These are phyloP conservation scores for Pseudogymnoascus sp. DNA, from an alignment of 2,329 filamentous ascomycete genomes.

Conservation along the genomic window DNA sequence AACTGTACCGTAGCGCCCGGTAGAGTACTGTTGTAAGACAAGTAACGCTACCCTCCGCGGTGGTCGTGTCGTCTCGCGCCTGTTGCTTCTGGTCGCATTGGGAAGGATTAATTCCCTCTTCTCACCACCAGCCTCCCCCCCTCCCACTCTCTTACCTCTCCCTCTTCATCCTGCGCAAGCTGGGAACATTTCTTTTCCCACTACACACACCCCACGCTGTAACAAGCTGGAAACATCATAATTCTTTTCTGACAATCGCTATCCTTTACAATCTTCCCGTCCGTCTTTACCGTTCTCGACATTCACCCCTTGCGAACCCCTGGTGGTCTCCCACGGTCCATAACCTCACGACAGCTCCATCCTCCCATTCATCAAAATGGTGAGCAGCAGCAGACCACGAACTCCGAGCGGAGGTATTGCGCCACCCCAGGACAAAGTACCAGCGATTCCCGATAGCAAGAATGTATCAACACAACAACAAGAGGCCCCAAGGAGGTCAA, in stretches of 20 bases:
- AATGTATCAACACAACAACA: constrained; percentile 21
- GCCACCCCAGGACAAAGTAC: constrained; percentile 28
- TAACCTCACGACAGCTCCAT: constrained; percentile 16
- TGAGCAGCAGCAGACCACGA: constrained; percentile 29
- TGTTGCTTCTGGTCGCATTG: not conserved
- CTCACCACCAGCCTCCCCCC: not conserved
- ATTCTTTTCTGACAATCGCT: not conserved
- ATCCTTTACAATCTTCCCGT: not conserved
- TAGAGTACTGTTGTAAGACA: not conserved
- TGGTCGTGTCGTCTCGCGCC: not conserved
- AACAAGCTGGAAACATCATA: not conserved
- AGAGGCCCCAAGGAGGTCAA: constrained; percentile 34
- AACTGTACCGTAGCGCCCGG: not conserved
- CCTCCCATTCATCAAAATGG: constrained; percentile 20
- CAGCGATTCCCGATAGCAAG: constrained; percentile 29
- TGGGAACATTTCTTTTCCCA: not conserved
- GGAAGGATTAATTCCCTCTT: constrained; percentile 7
- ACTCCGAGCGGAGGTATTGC: constrained; percentile 26
- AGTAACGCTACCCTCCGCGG: not conserved
- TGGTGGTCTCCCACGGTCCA: not conserved
- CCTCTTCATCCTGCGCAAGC: not conserved
- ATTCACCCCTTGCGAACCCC: not conserved
- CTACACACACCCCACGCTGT: not conserved
- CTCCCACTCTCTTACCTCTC: not conserved
- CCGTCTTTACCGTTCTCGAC: not conserved